Evolutionary conservation across 495 filamentous ascomycete species (phyloP).

Genomic region (Penicillium waksmanii): DNA sequence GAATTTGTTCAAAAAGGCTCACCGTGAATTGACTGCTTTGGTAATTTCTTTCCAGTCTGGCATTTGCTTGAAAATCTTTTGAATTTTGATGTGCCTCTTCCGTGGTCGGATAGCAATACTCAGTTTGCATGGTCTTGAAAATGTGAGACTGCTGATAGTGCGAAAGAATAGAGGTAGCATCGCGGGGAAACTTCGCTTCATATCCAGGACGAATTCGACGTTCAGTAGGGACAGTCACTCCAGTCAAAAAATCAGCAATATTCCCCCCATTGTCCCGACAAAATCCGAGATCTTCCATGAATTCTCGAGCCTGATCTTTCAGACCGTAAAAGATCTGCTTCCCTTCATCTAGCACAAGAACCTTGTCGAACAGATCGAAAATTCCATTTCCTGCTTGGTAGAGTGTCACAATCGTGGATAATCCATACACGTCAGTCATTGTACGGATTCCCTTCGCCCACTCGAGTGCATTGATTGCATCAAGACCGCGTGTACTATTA

Average conservation of each 20-base stretch:
- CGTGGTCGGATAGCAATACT: constrained; percentile 54
- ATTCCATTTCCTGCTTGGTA: constrained; percentile 68
- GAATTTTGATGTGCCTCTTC: constrained; percentile 47
- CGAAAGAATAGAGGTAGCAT: constrained; percentile 40
- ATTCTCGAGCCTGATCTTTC: constrained; percentile 62
- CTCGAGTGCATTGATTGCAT: constrained; percentile 61
- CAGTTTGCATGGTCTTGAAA: constrained; percentile 38
- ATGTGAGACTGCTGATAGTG: constrained; percentile 46
- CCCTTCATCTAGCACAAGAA: constrained; percentile 67
- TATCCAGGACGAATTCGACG: constrained; percentile 60
- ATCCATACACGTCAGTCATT: constrained; percentile 50
- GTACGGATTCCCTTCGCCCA: constrained; percentile 52
- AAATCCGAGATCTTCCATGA: constrained; percentile 70
- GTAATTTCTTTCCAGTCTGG: constrained; percentile 44
- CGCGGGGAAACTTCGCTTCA: constrained; percentile 50
- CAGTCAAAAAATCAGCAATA: constrained; percentile 71
- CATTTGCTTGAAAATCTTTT: constrained; percentile 51
- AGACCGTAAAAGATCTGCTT: constrained; percentile 65
- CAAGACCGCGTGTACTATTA: constrained; percentile 63
- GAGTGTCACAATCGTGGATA: constrained; percentile 53
- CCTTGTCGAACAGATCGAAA: constrained; percentile 68
- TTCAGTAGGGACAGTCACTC: constrained; percentile 70
- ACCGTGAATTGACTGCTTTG: constrained; percentile 58
- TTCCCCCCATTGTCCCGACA: constrained; percentile 67
- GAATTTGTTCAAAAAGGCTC: constrained; percentile 60